phyloP scores from a whole-genome alignment of 129 eudicot genomes.

The Pseudognaphalium luteoalbum region DNA sequence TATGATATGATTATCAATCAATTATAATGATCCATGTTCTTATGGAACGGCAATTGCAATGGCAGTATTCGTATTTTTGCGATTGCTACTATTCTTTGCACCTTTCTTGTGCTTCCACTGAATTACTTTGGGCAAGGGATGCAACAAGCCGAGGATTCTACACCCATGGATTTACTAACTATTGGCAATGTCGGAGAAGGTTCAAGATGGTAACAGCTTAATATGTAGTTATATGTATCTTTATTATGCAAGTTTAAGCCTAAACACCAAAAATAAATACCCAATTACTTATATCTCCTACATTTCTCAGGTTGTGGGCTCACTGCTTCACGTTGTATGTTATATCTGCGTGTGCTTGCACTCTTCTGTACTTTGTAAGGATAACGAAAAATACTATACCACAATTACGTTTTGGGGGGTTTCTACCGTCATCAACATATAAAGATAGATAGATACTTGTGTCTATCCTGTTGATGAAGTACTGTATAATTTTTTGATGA shows the following conservation, averaged over 20 bases:
- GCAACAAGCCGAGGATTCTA: conserved; percentile 39
- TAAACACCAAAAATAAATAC: too few relatives aligned
- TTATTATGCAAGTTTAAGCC: too few relatives aligned
- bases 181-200: conserved; percentile 77
- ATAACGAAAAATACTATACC: background rate
- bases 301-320: conserved; percentile 79
- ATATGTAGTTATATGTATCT: background rate
- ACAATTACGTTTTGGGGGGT: background rate
- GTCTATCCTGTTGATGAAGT: background rate
- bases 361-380: conserved; percentile 90
- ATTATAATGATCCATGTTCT: too few relatives aligned
- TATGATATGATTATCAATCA: background rate
- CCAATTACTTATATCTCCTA: background rate
- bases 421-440: background rate
- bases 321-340: conserved; percentile 79
- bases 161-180: conserved; percentile 69
- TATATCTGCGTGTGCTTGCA: conserved; percentile 71
- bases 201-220: conserved; percentile 59
- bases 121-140: conserved; percentile 77
- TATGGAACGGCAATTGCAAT: conserved; percentile 1
- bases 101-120: conserved; percentile 83
- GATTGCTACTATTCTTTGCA: conserved; percentile 71
- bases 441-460: too few relatives aligned
- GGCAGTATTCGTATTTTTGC: conserved; percentile 79
- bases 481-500: background rate